Percentiles rank a stretch among this genome's conserved stretches.
Evolutionary conservation across 768 basidiomycete species (phyloP).

Genomic region (Termitomyces sp.): DNA sequence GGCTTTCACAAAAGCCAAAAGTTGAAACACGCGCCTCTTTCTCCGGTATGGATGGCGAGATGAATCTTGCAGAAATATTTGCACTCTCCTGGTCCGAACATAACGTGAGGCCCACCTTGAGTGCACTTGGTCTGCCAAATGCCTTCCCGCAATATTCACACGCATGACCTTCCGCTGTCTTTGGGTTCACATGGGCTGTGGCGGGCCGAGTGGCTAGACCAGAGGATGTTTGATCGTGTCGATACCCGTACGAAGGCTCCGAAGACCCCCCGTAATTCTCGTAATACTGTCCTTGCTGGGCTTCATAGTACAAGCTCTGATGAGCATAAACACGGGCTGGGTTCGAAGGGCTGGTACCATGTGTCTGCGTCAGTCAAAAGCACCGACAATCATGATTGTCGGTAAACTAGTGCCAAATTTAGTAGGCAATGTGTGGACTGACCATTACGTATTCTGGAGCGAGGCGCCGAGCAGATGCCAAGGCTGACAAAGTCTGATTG

Average conservation of each 20-base stretch:
- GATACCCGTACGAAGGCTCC: conserved; percentile 1
- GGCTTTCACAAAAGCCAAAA: conserved; percentile 1
- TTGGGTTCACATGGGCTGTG: conserved; percentile 5
- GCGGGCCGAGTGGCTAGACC: background rate
- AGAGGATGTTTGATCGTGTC: conserved; percentile 4
- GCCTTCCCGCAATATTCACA: conserved; percentile 19
- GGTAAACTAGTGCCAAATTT: background rate
- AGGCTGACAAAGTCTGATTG: conserved; percentile 17
- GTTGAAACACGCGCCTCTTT: conserved; percentile 15
- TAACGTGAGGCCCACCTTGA: conserved; percentile 13
- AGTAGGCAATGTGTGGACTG: background rate
- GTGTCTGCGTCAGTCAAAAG: conserved; percentile 4
- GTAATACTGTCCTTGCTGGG: background rate
- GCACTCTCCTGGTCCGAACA: background rate
- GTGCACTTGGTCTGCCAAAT: conserved; percentile 20
- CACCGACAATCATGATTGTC: background rate
- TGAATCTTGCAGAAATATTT: conserved; percentile 13
- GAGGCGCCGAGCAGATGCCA: conserved; percentile 16
- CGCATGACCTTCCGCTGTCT: conserved; percentile 15
- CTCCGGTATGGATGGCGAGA: conserved; percentile 20
- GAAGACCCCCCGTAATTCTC: conserved; percentile 3
- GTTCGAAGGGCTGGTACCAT: conserved; percentile 1
- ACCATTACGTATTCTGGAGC: conserved; percentile 14
- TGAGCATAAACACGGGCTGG: background rate
- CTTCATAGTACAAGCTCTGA: conserved; percentile 3